Evolutionary conservation across 768 basidiomycete genomes (phyloP).

Genomic region (Saitozyma sp.): DNA sequence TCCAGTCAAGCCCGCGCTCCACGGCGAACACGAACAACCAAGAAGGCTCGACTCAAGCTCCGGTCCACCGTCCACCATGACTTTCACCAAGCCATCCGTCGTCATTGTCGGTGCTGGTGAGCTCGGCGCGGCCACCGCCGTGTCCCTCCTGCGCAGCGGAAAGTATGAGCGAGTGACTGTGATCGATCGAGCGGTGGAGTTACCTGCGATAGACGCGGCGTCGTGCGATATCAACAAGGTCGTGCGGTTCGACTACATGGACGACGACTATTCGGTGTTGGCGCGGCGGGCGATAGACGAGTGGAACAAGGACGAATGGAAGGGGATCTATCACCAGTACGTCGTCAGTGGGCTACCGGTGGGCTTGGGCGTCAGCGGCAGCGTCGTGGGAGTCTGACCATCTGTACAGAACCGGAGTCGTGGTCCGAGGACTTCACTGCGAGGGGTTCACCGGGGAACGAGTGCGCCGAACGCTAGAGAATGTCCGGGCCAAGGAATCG

Average conservation of each 20-base stretch:
- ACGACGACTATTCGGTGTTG: slow-evolving; percentile 35
- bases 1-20: no score
- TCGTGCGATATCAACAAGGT: slow-evolving; percentile 50
- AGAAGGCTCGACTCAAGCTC: no score
- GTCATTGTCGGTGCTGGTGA: slow-evolving; percentile 40
- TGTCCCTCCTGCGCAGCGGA: slow-evolving; percentile 24
- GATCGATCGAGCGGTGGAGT: slow-evolving; percentile 38
- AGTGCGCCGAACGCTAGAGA: no score
- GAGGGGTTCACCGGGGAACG: no score
- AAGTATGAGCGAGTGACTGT: slow-evolving; percentile 16
- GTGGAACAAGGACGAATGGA: slow-evolving; percentile 37
- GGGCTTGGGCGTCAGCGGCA: no score
- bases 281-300: slow-evolving; percentile 35
- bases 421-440: slow-evolving; percentile 11
- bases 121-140: slow-evolving; percentile 32
- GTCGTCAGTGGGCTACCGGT: no score
- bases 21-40: no score
- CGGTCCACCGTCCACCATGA: neutral
- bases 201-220: slow-evolving; percentile 45
- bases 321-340: slow-evolving; percentile 16
- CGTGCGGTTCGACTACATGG: slow-evolving; percentile 43
- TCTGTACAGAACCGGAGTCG: slow-evolving; percentile 15
- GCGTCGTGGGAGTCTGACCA: neutral
- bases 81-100: slow-evolving; percentile 18
- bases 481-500: neutral